These are phyloP conservation scores for Pythium periplocum DNA, from an alignment of 352 stramenopile species.

Conservation along the genomic window DNA sequence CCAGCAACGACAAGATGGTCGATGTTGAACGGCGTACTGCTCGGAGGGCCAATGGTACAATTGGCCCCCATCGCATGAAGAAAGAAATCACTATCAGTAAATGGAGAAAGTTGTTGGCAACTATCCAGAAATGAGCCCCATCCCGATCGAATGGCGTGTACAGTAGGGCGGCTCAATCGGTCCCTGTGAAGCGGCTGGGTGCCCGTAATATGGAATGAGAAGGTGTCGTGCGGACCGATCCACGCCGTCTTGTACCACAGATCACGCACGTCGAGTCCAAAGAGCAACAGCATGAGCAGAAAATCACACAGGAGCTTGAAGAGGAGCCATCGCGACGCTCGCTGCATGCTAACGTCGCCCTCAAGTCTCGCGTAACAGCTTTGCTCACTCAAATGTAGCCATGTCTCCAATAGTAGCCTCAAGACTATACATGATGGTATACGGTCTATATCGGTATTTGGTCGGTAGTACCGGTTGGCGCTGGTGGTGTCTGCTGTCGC, in stretches of 20 bases:
- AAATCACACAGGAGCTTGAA: slow-evolving; percentile 5
- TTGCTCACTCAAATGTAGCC: too few species aligned
- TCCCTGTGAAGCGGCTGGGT: slow-evolving; percentile 9
- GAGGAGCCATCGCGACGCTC: slow-evolving; percentile 1
- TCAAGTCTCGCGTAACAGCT: too few species aligned
- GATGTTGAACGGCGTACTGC: not conserved
- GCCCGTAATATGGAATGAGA: slow-evolving; percentile 9
- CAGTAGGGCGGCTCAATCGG: not conserved
- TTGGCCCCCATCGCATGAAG: slow-evolving; percentile 13
- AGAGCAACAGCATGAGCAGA: slow-evolving; percentile 7
- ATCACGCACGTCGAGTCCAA: slow-evolving; percentile 16
- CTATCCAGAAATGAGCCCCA: slow-evolving; percentile 14
- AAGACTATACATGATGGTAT: too few species aligned
- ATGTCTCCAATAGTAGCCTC: too few species aligned
- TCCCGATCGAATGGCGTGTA: slow-evolving; percentile 4
- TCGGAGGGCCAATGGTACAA: slow-evolving; percentile 7
- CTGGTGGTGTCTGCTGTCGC: too few species aligned
- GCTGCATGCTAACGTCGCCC: too few species aligned
- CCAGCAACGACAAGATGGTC: slow-evolving; percentile 1
- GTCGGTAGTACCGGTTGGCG: too few species aligned
- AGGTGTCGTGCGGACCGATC: slow-evolving; percentile 17
- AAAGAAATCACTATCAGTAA: slow-evolving; percentile 12
- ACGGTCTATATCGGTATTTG: too few species aligned
- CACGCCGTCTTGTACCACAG: slow-evolving; percentile 20
- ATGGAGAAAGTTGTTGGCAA: slow-evolving; percentile 9